These are phyloP conservation scores for Solanum megistacrolobum DNA, from an alignment of 257 asterid species.

Conservation along the genomic window DNA sequence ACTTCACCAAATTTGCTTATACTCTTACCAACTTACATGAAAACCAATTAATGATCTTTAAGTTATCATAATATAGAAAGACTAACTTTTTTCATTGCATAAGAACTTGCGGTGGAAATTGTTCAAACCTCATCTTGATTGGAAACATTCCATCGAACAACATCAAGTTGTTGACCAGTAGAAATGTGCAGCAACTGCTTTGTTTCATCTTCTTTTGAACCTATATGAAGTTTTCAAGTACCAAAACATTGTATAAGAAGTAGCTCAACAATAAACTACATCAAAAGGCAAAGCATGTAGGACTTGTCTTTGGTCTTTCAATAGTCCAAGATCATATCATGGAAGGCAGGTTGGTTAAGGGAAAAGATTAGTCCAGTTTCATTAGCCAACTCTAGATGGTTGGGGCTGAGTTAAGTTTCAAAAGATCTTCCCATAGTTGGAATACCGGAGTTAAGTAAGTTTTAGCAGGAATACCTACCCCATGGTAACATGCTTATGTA, in stretches of 20 bases:
- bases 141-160: conserved; percentile 71
- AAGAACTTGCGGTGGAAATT: neutral
- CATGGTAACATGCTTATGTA: neutral
- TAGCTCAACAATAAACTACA: neutral
- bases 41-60: neutral
- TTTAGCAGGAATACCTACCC: neutral
- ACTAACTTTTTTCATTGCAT: neutral
- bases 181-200: conserved; percentile 70
- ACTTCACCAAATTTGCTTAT: neutral
- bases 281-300: neutral
- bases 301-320: neutral
- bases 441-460: neutral
- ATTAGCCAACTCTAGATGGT: neutral
- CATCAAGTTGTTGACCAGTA: conserved; percentile 57
- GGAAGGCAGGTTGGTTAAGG: neutral
- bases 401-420: neutral
- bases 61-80: neutral
- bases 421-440: neutral
- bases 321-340: neutral
- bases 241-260: neutral
- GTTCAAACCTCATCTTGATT: conserved; percentile 79
- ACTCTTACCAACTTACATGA: neutral
- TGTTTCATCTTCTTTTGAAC: conserved; percentile 53
- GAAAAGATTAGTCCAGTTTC: neutral
- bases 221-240: conserved; percentile 16